These are phyloP conservation scores for Haplographium delicatum DNA, from an alignment of 495 filamentous ascomycete species.

Conservation along the genomic window DNA sequence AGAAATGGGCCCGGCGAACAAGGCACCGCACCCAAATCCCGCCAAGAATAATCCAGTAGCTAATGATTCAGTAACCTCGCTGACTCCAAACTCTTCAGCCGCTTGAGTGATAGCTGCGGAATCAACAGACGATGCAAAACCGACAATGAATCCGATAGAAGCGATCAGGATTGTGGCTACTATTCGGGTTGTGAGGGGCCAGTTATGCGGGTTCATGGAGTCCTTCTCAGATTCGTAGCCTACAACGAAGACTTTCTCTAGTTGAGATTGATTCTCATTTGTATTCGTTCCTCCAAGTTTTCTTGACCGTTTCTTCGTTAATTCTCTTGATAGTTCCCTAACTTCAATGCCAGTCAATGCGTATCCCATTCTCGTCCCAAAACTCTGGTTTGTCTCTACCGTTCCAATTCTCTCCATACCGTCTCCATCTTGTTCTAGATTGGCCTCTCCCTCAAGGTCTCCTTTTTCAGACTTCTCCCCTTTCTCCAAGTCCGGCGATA, in stretches of 20 bases:
- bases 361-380: conserved; percentile 19
- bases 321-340: conserved; percentile 3
- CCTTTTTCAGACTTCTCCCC: conserved; percentile 1
- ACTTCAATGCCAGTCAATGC: conserved; percentile 20
- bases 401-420: not conserved
- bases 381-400: conserved; percentile 6
- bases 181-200: conserved; percentile 30
- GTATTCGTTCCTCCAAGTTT: not conserved
- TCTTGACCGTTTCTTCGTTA: conserved; percentile 7
- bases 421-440: not conserved
- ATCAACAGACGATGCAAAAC: conserved; percentile 48
- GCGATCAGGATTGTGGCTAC: conserved; percentile 43
- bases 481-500: conserved; percentile 9
- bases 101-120: conserved; percentile 40
- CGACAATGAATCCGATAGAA: conserved; percentile 41
- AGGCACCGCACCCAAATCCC: conserved; percentile 54
- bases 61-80: conserved; percentile 47
- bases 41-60: conserved; percentile 55
- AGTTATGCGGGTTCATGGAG: conserved; percentile 46
- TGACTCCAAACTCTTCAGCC: conserved; percentile 42
- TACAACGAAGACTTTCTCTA: conserved; percentile 48
- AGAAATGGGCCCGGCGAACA: conserved; percentile 41
- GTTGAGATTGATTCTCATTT: conserved; percentile 5
- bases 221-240: conserved; percentile 48
- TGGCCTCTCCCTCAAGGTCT: not conserved